Evolutionary conservation across 2,329 filamentous ascomycete genomes (phyloP).

Genomic region (Colletotrichum chrysophilum): DNA sequence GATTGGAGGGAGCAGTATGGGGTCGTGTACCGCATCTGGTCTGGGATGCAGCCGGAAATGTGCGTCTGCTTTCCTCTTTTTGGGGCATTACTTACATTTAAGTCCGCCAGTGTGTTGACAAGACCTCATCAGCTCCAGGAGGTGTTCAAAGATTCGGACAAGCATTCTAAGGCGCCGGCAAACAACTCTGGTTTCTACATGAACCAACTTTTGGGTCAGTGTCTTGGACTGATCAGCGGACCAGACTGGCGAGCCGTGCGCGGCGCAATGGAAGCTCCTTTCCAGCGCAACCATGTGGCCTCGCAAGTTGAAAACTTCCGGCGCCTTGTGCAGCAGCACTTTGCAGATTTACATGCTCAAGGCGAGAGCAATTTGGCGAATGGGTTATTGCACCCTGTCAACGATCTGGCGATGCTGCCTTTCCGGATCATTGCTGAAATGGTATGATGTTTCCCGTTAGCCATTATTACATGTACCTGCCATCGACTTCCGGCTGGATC

Average conservation of each 20-base stretch:
- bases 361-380: not conserved
- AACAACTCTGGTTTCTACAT: not conserved
- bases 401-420: not conserved
- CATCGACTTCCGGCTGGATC: not conserved
- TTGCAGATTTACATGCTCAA: not conserved
- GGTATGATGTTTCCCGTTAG: not conserved
- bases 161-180: not conserved
- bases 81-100: not conserved
- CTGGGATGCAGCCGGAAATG: not conserved
- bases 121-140: not conserved
- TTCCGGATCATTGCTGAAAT: not conserved
- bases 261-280: not conserved
- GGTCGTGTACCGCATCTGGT: not conserved
- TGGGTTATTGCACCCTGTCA: not conserved
- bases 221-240: not conserved
- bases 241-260: not conserved
- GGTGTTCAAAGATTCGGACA: not conserved
- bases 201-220: not conserved
- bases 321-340: not conserved
- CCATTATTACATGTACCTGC: not conserved
- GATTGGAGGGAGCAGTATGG: not conserved
- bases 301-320: not conserved
- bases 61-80: not conserved
- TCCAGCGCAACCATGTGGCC: not conserved
- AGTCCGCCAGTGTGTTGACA: not conserved